These are phyloP conservation scores for Neopestalotiopsis rosae DNA, from an alignment of 2,329 filamentous ascomycete genomes.

Conservation along the genomic window DNA sequence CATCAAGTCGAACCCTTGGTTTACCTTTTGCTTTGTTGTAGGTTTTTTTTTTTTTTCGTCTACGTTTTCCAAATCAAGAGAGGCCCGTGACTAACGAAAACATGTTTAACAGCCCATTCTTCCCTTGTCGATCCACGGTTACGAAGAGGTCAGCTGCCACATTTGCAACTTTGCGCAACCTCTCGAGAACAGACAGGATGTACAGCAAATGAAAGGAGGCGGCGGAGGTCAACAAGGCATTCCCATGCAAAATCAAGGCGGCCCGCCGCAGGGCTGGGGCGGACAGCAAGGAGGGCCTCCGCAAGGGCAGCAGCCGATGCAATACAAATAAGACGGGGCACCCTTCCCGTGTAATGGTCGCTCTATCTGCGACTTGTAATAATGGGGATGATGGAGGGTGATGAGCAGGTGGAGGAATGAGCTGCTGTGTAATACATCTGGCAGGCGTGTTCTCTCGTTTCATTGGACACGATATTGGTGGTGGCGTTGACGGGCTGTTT, in stretches of 20 bases:
- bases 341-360: not conserved
- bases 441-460: not conserved
- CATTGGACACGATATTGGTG: not conserved
- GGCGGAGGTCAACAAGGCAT: conserved; percentile 37
- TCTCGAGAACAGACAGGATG: conserved; percentile 61
- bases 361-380: not conserved
- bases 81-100: not conserved
- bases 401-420: not conserved
- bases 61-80: not conserved
- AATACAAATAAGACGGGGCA: conserved; percentile 15
- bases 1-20: conserved; percentile 72
- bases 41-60: conserved; percentile 31
- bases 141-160: conserved; percentile 73
- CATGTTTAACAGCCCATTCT: conserved; percentile 63
- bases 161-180: conserved; percentile 80
- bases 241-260: conserved; percentile 40
- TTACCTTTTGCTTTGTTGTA: conserved; percentile 80
- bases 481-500: not conserved
- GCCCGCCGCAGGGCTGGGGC: conserved; percentile 40
- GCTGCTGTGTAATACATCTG: conserved; percentile 1
- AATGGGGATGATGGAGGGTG: not conserved
- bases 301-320: conserved; percentile 22
- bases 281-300: conserved; percentile 24
- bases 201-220: conserved; percentile 56
- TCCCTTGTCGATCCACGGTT: conserved; percentile 71